phyloP scores from a whole-genome alignment of 2,329 filamentous ascomycete species.

The Botrytis fabae region DNA sequence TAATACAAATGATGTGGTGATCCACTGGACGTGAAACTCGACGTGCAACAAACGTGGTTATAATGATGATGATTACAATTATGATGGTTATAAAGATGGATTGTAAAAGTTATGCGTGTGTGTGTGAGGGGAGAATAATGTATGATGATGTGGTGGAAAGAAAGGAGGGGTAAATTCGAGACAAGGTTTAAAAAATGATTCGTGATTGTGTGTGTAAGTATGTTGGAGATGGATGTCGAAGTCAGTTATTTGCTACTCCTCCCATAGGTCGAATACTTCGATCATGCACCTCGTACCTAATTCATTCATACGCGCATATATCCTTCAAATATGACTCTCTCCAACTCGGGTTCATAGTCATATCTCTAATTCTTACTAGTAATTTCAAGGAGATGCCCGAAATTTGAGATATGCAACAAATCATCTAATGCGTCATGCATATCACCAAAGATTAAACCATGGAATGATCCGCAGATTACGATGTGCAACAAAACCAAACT shows the following conservation, averaged over 20 bases:
- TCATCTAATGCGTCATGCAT: background rate
- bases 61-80: background rate
- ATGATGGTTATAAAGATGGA: background rate
- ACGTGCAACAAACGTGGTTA: constrained; percentile 12
- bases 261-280: background rate
- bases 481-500: constrained; percentile 14
- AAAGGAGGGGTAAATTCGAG: background rate
- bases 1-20: background rate
- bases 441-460: constrained; percentile 7
- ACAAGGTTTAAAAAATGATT: background rate
- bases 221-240: no score
- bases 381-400: background rate
- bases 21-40: background rate
- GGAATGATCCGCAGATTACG: constrained; percentile 18
- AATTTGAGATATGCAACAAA: background rate
- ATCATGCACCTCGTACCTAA: background rate
- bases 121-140: background rate
- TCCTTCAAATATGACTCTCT: background rate
- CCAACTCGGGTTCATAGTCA: background rate
- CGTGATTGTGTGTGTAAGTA: background rate
- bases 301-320: background rate
- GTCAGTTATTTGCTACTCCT: background rate
- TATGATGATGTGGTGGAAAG: background rate
- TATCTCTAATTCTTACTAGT: background rate
- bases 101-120: background rate